These are phyloP conservation scores for Lentinula sp. DNA, from an alignment of 768 basidiomycete species.

Conservation along the genomic window DNA sequence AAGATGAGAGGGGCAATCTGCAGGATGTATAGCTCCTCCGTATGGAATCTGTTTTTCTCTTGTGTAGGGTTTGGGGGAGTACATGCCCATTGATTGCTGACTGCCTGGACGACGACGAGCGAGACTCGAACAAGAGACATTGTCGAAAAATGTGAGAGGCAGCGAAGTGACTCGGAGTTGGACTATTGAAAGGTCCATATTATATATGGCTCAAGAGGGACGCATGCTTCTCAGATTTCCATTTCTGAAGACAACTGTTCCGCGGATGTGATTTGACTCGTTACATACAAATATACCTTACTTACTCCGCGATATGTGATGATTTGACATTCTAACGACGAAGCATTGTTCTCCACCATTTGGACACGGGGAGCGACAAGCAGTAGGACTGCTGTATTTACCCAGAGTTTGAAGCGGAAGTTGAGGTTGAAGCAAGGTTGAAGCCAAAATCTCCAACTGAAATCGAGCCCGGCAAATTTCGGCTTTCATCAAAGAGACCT, in stretches of 20 bases:
- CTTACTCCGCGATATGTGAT: background rate
- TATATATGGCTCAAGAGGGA: constrained; percentile 7
- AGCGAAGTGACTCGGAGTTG: background rate
- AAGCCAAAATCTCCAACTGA: background rate
- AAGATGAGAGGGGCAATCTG: constrained; percentile 53
- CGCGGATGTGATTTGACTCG: background rate
- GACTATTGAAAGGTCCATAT: constrained; percentile 10
- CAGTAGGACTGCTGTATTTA: background rate
- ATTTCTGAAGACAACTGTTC: background rate
- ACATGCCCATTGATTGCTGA: constrained; percentile 45
- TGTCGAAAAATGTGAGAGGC: background rate
- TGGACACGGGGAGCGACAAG: background rate
- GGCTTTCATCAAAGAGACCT: background rate
- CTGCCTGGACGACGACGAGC: constrained; percentile 43
- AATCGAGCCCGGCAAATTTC: background rate
- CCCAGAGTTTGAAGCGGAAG: no score
- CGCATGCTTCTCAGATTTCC: background rate
- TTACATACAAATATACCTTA: background rate
- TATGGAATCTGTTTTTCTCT: constrained; percentile 45
- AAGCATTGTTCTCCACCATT: background rate
- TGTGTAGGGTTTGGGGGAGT: constrained; percentile 54
- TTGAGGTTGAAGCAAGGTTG: no score
- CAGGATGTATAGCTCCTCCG: constrained; percentile 42
- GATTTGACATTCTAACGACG: background rate
- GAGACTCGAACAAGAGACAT: constrained; percentile 46